Evolutionary conservation across 495 filamentous ascomycete genomes (phyloP), one percentile per base, ranked within the genome.

Genomic region (Talaromyces liani): DNA sequence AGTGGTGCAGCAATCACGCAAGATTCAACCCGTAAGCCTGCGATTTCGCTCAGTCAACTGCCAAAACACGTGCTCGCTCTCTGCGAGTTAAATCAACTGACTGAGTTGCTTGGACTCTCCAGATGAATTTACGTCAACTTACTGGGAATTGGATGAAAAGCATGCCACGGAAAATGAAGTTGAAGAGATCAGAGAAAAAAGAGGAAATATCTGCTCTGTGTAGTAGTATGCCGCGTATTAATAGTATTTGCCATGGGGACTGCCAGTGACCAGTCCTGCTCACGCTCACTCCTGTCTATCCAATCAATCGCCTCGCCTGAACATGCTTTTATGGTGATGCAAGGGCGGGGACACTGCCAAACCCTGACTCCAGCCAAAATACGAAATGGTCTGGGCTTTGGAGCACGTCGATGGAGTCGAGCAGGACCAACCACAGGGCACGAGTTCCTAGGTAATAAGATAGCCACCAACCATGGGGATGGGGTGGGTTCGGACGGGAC

Each of bases 351-450:
- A 22, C 10, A 56, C 53, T 56, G 53, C n/a, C 12, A 27, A 56
- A 56, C 53, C 53, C 53, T 56, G 53, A 56, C 53, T 49, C n/a
- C 45, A 49, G 45, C 45, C 45, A 49, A 49, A 49, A 49, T 49
- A 49, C 45, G 45, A 49, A 45, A 49, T 9, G 18, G 53, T 16
- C 53, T 29, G 51, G 18, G 18, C 51, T 24, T 18, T 54, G 10
- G 22, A 56, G 27, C 12, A 27, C 4, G 12, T 29, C 22, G 22
- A 56, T 25, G 27, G 53, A 27, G 22, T n/a, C 53, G 5, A 7
- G 6, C 1, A 31, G 53, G 27, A 56, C 53, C 53, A 56, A 56
- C 53, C 53, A 56, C 53, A 56, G 9, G 16, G 53, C 53, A 12
- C 18, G 24, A 56, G 53, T 22, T 27, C 22, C 53, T 56, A 29